A percentile compares a stretch with the other conserved stretches of the same genome.
phyloP scores from a whole-genome alignment of 352 stramenopile genomes.

The Pythium coloratum region DNA sequence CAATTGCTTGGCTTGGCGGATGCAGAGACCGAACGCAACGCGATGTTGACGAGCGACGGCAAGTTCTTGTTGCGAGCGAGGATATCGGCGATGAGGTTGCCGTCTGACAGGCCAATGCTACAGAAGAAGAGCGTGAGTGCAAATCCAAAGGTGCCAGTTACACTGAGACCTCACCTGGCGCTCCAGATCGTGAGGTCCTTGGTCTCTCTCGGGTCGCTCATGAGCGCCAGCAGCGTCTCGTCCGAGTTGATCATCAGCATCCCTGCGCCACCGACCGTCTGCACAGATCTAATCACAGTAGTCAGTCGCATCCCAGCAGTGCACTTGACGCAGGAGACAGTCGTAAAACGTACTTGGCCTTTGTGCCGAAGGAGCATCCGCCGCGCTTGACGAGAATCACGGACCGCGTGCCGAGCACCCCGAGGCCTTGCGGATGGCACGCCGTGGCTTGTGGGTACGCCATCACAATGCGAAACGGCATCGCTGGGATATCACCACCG shows the following conservation, averaged over 20 bases:
- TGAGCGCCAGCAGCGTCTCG: slow-evolving; percentile 59
- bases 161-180: slow-evolving; percentile 39
- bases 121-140: background rate
- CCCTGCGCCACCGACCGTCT: slow-evolving; percentile 50
- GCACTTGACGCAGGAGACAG: too few species aligned
- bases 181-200: slow-evolving; percentile 56
- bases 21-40: background rate
- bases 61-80: slow-evolving; percentile 54
- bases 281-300: slow-evolving; percentile 33
- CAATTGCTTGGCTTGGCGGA: background rate
- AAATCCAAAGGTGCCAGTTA: background rate
- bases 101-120: slow-evolving; percentile 50
- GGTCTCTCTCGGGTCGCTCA: slow-evolving; percentile 60
- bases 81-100: slow-evolving; percentile 41
- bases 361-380: slow-evolving; percentile 61
- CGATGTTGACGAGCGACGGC: slow-evolving; percentile 56
- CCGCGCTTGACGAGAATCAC: slow-evolving; percentile 73
- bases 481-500: slow-evolving; percentile 43
- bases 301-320: too few species aligned
- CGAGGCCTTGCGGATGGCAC: slow-evolving; percentile 64
- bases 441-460: slow-evolving; percentile 70
- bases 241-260: slow-evolving; percentile 73
- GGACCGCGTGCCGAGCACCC: slow-evolving; percentile 49
- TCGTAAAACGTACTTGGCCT: slow-evolving; percentile 44
- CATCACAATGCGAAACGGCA: slow-evolving; percentile 56